Base-by-base conservation (phyloP, 176 grass and related monocot genomes). In the Cocos nucifera region DNA sequence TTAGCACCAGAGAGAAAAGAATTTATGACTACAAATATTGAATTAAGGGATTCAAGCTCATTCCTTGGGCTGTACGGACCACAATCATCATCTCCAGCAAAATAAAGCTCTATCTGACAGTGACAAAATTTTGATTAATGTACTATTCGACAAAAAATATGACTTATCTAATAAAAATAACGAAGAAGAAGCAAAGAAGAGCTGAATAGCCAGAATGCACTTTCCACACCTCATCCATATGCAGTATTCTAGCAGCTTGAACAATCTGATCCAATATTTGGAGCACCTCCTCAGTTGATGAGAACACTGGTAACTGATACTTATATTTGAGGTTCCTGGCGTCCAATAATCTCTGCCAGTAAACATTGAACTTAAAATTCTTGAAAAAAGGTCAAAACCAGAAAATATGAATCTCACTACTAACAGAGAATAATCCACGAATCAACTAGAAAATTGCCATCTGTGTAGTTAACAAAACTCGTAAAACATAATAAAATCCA, bases 41-140 rank as follows among this genome's bases (percentile, higher is more conserved):
- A 68, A 69, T 97, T 85, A 24, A 91, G 78, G 18, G 81, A 91
- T 49, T 90, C 92, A 52, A 97, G 79, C 59, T 97, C 92, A 80
- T 88, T 91, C 74, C 92, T 90, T 16, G 64, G 63, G 80, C 83
- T 91, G 49, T 91, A 88, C 67, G 92, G 84, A 51, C 84, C 73
- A 2, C 67, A 57, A 71, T 86, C 78, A 73, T 65, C 66, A 48
- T 85, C 87, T 55, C 49, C 78, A 69, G 73, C 55, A 76, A 97
- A 97, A 83, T 97, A 97, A 79, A 88, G 80, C 61, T 97, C 92
- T 44, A 83, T 58, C 92, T 97, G 84, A 54, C 53, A 77, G 65
- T 49, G 61, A 73, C 62, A 60, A 60, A 58, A 70, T 58, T 32
- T 64, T 54, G 3, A 25, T 54, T 51, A 29, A 28, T 30, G 15